These are phyloP conservation scores for Aspergillus sp. DNA, from an alignment of 2,329 filamentous ascomycete species.

Conservation along the genomic window DNA sequence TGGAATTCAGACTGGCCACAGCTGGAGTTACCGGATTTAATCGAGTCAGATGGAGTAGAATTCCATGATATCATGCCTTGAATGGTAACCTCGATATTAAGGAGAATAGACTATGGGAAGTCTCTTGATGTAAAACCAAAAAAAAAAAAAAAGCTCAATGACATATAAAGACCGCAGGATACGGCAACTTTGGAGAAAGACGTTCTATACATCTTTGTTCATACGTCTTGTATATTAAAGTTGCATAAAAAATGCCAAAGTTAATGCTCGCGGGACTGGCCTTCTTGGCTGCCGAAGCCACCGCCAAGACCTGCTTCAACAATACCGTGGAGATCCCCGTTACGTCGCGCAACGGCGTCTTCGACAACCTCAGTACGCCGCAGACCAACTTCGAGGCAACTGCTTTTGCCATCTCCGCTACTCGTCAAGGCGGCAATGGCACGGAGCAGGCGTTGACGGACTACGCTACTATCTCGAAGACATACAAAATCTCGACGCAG, in stretches of 20 bases:
- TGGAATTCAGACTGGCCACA: too few species aligned
- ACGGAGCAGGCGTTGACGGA: slow-evolving; percentile 10
- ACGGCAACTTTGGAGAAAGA: too few species aligned
- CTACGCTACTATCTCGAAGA: slow-evolving; percentile 10
- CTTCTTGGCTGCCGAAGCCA: background rate
- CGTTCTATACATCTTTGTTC: too few species aligned
- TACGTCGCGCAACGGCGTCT: slow-evolving; percentile 4
- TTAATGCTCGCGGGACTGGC: background rate
- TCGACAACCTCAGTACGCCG: slow-evolving; percentile 9
- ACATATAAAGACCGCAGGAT: too few species aligned
- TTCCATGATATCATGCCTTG: too few species aligned
- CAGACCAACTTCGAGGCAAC: slow-evolving; percentile 12
- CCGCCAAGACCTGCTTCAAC: slow-evolving; percentile 1
- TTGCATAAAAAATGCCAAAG: background rate
- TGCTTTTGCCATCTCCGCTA: slow-evolving; percentile 6
- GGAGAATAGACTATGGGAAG: too few species aligned
- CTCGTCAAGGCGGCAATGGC: slow-evolving; percentile 9
- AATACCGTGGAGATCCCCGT: slow-evolving; percentile 2
- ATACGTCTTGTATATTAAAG: too few species aligned
- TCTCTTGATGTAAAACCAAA: too few species aligned
- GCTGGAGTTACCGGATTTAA: too few species aligned
- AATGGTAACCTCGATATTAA: too few species aligned
- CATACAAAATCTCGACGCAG: slow-evolving; percentile 4
- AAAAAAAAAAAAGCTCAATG: too few species aligned
- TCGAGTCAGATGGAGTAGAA: too few species aligned